A percentile compares a stretch with the other conserved stretches of the same genome.
These are phyloP conservation scores for Oropetium thomaeum DNA, from an alignment of 176 grass and related monocot genomes.

Conservation along the genomic window DNA sequence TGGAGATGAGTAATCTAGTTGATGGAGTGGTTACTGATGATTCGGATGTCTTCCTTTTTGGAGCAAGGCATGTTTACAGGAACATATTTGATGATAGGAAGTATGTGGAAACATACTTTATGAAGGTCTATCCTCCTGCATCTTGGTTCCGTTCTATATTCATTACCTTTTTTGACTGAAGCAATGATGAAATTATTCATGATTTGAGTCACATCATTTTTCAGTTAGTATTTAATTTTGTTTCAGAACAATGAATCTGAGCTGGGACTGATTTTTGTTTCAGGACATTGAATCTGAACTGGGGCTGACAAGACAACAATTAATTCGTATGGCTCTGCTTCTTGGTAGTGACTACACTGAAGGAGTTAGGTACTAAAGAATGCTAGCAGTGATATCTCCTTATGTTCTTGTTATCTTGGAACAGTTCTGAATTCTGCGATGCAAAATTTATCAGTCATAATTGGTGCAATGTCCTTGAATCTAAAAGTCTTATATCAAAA, in stretches of 20 bases:
- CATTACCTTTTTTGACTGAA: neutral
- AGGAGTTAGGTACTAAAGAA: slow-evolving; percentile 74
- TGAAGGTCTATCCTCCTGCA: slow-evolving; percentile 63
- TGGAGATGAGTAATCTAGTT: slow-evolving; percentile 94
- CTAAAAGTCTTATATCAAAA: neutral
- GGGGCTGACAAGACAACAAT: slow-evolving; percentile 75
- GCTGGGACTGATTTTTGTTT: slow-evolving; percentile 91
- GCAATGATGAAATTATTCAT: neutral
- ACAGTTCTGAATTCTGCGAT: neutral
- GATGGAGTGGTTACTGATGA: slow-evolving; percentile 98
- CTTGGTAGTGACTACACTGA: slow-evolving; percentile 97
- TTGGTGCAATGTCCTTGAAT: neutral
- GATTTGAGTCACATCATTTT: slow-evolving; percentile 17
- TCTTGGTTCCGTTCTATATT: slow-evolving; percentile 22
- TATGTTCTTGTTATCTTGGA: slow-evolving; percentile 13
- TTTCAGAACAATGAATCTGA: slow-evolving; percentile 94
- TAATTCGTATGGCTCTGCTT: slow-evolving; percentile 95
- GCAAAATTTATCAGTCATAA: neutral
- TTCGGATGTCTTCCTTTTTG: slow-evolving; percentile 98
- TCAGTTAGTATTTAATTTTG: slow-evolving; percentile 24
- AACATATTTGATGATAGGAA: slow-evolving; percentile 99
- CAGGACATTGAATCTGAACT: slow-evolving; percentile 95
- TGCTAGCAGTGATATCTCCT: slow-evolving; percentile 12
- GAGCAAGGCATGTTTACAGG: slow-evolving; percentile 88
- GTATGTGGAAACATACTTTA: slow-evolving; percentile 98